Evolutionary conservation across 2,329 filamentous ascomycete species (phyloP), one percentile per base, ranked within the genome.

Genomic region (Cladosporium sp.): DNA sequence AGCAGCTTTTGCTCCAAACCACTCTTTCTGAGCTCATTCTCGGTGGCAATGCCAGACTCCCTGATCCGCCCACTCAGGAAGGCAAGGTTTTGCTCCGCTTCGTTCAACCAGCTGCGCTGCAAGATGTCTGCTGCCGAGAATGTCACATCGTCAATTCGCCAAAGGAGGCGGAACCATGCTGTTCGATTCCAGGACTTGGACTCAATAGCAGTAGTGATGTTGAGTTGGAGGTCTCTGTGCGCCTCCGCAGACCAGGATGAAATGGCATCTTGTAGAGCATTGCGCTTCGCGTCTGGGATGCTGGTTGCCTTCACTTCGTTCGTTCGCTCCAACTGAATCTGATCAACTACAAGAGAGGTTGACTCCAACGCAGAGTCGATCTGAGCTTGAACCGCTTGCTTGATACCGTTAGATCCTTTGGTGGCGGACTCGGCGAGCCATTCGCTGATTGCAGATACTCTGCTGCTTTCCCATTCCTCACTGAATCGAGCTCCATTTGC

Each of bases 131-230:
- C 81, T 2, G 86, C 84, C 49, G 95, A 83, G 78, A 92, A 86
- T 2, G 83, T 82, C 9, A 96, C 88, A 61, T 96, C 92, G 63
- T 97, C 92, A 19, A 93, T 90, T 16, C 89, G 83, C 90, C 90
- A 95, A 64, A 95, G 90, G 0, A 97, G 78, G 66, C 95, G 95
- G 86, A 89, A 96, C 91, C 92, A 97, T 13, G 83, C 79, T 3
- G 95, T 74, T 55, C 86, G 85, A 20, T 82, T 79, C 92, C 92
- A 96, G 33, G 83, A 77, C 15, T 73, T 77, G n/a, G 86, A 83
- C 0, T 79, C 74, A 59, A 96, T 92, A 0, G 88, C 90, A 38
- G 81, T 71, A 56, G 92, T 85, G 2, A 96, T 79, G 58, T 90
- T 80, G 43, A 85, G 79, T 55, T 89, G 87, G 7, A 97, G 77